Evolutionary conservation across 2,329 filamentous ascomycete species (phyloP), one percentile per base, ranked within the genome.

Genomic region (Teratosphaeria epicoccoides): DNA sequence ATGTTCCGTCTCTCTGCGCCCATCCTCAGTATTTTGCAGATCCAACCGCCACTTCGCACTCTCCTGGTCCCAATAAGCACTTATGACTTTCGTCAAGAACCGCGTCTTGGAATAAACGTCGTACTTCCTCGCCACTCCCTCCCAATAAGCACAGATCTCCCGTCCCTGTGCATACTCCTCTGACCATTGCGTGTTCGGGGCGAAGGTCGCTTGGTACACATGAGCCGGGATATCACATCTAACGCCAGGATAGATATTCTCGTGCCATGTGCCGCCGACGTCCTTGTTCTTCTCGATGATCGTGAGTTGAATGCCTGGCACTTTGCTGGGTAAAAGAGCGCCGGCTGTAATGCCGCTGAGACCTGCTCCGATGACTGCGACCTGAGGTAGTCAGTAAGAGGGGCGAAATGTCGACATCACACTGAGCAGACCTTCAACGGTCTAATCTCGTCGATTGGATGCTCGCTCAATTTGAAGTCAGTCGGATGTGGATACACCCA

Each of bases 81-180:
- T 73, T 2, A 76, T 68, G 1, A 87, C 78, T n/a, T 73, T 72
- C 23, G 78, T 79, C 7, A 73, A 68, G 9, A 82, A 71, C 51
- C 66, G 62, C 25, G 71, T 59, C 37, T 69, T 65, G 12, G 74
- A 53, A 40, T 70, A 63, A 1, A 87, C 77, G 50, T 81, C 73
- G 63, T 86, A 76, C 58, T 87, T 84, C 6, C 70, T 70, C 0
- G 83, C 82, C 2, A 85, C 66, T 0, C 66, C 66, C 58, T 84
- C 75, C 81, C 82, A 82, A 62, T 88, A 88, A 14, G 79, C 74
- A 6, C 74, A 70, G 53, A 88, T 88, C 64, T 88, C 85, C 3
- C 70, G 63, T 0, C 84, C 84, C 33, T 79, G 78, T 0, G 84
- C 78, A 60, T 85, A 88, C 53, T 82, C 75, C 10, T 46, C 43